Evolutionary conservation across 441 rosid genomes (phyloP), one percentile per base, ranked within the genome.

Genomic region (Mallotus japonicus): DNA sequence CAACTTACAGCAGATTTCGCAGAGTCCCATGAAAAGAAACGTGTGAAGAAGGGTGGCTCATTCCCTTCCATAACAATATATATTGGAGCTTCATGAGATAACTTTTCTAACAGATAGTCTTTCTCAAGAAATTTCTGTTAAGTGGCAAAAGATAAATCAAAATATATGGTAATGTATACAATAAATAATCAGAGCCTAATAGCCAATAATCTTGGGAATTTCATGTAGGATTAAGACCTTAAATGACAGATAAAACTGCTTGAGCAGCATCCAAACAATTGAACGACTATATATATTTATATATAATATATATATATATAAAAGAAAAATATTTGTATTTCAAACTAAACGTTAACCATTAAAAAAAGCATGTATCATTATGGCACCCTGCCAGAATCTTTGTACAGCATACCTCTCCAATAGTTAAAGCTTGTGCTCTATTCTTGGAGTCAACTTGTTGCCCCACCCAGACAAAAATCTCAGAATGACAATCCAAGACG

Each of bases 401-500:
- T 34, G 17, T 55, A 53, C 50, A 46, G 44, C 75, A 62, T 86
- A 96, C 99, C 98, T 90, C 92, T 67, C 95, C 98, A 71, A 88
- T 92, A 55, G 83, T 73, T 69, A 92, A 78, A 79, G 89, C 92
- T 62, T 86, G 88, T 59, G 80, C 59, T 82, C 82, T 89, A 49
- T 70, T 92, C 85, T 92, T 89, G 67, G 88, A 50, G 75, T 93
- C 97, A 71, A 88, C 97, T 78, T 86, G 87, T 77, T 88, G 95
- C 50, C 99, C 99, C 53, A 92, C 93, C 99, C 99, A 96, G 67
- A 93, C 92, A 89, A 83, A 96, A 81, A 90, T 84, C 73, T 88
- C 92, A 51, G 91, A 86, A 80, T 86, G 92, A 84, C 90, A 86
- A 86, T 96, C 92, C 74, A 96, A 90, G 83, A 96, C 83, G 82